Base-by-base conservation (phyloP, 192 early-diverging fungal genomes). In the Coemansia interrupta region DNA sequence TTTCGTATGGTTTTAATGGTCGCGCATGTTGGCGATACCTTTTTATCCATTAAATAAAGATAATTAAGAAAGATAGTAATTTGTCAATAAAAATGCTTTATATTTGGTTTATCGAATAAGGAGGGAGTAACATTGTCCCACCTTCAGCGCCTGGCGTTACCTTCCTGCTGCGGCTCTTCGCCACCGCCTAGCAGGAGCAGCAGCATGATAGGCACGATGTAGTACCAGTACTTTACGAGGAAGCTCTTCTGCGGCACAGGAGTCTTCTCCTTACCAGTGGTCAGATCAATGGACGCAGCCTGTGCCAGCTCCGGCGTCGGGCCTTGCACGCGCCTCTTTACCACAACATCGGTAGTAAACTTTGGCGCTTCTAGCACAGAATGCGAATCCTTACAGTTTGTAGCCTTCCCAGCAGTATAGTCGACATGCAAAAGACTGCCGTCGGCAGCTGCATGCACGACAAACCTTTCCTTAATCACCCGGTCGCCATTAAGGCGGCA, bases 181-280 rank as follows among this genome's bases (percentile, higher is more conserved):
- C 52, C 71, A 49, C 73, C 75, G 26, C 60, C 38, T 11, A 83
- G 41, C 48, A 81, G 15, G 19, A 81, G 53, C 36, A 84, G 19
- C 9, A 84, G 44, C n/a, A 75, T 54, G 3, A 84, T 24, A 10
- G 83, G 83, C 7, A 84, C 58, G 28, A 82, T 61, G 60, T 80
- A 78, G 65, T 82, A 80, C 83, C 83, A 84, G 70, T 84, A 84
- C 69, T 84, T 84, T 49, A 66, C 72, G 18, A 84, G 44, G 64
- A 84, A 84, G 58, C 76, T 80, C 67, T 75, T 78, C 50, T 70
- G 63, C 28, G 65, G 67, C 61, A 78, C 80, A 2, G 71, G 70
- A 56, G 71, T 63, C 61, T 72, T 47, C 57, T 75, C 79, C 60
- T 63, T 61, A 5, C 75, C 75, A 2, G 75, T 78, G 6, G 54